Conservation (phyloP, 441 rosid species). For the Populus hybrid region DNA sequence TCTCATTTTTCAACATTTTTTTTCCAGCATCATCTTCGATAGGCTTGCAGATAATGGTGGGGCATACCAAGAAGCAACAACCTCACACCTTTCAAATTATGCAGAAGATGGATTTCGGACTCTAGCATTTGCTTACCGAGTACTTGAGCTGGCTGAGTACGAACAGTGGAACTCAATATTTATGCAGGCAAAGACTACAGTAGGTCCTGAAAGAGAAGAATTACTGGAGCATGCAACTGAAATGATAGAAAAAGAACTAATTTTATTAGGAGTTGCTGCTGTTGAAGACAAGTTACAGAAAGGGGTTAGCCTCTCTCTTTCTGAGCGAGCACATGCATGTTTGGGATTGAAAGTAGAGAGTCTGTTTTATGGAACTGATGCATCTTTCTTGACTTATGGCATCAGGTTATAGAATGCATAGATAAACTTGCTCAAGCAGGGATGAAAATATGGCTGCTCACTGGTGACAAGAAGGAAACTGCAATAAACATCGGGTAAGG, state of each 20-base stretch:
- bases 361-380: background rate
- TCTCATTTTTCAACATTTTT: slow-evolving; percentile 4
- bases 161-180: slow-evolving; percentile 52
- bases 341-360: background rate
- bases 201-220: slow-evolving; percentile 66
- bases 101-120: slow-evolving; percentile 88
- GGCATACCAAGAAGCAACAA: slow-evolving; percentile 39
- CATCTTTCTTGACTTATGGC: background rate
- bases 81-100: slow-evolving; percentile 49
- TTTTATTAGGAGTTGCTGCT: slow-evolving; percentile 66
- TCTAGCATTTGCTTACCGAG: slow-evolving; percentile 63
- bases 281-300: slow-evolving; percentile 80
- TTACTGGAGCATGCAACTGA: slow-evolving; percentile 64
- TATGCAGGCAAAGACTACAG: slow-evolving; percentile 52
- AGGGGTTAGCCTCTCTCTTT: slow-evolving; percentile 50
- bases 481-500: slow-evolving; percentile 78
- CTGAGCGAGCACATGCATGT: background rate
- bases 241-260: slow-evolving; percentile 63
- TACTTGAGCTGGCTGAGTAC: slow-evolving; percentile 46
- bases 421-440: slow-evolving; percentile 89
- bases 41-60: slow-evolving; percentile 58
- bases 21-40: slow-evolving; percentile 66
- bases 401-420: slow-evolving; percentile 78
- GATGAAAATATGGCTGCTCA: slow-evolving; percentile 73
- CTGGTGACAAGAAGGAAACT: slow-evolving; percentile 87